Conservation (phyloP, 2,329 filamentous ascomycete species). For the Herpotrichia juniperi region DNA sequence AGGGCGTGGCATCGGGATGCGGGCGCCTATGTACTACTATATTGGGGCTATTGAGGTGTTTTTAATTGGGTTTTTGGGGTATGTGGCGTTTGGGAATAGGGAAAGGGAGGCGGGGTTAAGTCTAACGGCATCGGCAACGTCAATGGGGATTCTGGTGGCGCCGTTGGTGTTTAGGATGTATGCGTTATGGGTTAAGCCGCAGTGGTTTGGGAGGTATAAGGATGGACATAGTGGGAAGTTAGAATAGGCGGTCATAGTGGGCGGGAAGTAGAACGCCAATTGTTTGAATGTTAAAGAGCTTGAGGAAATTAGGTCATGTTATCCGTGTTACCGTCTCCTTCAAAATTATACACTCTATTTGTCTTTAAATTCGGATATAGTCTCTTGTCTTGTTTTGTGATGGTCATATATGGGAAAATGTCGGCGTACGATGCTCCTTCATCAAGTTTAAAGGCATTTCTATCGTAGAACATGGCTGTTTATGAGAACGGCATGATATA, state of each 20-base stretch:
- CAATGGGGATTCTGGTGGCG: slow-evolving; percentile 13
- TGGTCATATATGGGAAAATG: too few relatives aligned
- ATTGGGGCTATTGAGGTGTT: slow-evolving; percentile 25
- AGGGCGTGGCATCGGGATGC: slow-evolving; percentile 17
- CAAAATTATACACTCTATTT: too few relatives aligned
- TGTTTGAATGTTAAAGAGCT: too few relatives aligned
- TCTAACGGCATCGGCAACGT: slow-evolving; percentile 9
- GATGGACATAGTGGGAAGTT: slow-evolving; percentile 9
- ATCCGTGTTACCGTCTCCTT: too few relatives aligned
- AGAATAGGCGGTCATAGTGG: background rate
- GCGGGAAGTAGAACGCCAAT: too few relatives aligned
- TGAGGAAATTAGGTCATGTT: too few relatives aligned
- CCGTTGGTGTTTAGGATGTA: slow-evolving; percentile 18
- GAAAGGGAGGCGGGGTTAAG: slow-evolving; percentile 19
- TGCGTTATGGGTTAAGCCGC: slow-evolving; percentile 24
- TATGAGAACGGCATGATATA: too few relatives aligned
- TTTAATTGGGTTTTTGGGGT: slow-evolving; percentile 23
- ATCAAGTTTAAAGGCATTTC: too few relatives aligned
- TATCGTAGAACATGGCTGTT: too few relatives aligned
- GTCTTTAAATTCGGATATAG: too few relatives aligned
- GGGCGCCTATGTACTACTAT: slow-evolving; percentile 24
- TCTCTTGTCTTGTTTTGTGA: too few relatives aligned
- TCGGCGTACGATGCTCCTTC: too few relatives aligned
- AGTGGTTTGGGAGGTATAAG: slow-evolving; percentile 23
- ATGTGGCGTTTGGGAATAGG: slow-evolving; percentile 21